A percentile compares a stretch with the other conserved stretches of the same genome.
Evolutionary conservation across 208 protist genomes (phyloP).

Genomic region (Leishmania braziliensis): DNA sequence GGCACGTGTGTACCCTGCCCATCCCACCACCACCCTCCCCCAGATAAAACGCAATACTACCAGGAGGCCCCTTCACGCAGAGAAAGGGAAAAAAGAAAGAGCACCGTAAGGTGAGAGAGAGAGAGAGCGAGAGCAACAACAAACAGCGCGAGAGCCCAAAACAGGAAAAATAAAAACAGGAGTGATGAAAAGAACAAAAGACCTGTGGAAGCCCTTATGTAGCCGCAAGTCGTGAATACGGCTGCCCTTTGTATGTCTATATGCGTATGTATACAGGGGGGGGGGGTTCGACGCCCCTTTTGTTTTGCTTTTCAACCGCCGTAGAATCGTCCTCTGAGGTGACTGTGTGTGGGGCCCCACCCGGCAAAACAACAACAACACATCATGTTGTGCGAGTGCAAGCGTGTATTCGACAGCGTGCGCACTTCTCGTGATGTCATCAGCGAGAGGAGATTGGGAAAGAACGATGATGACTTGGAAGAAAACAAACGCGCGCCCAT

Average conservation of each 20-base stretch:
- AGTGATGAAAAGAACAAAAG: not conserved
- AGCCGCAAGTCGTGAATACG: not conserved
- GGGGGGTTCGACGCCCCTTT: not conserved
- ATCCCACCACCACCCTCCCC: not conserved
- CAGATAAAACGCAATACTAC: not conserved
- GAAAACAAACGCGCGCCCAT: not conserved
- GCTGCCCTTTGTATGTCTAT: not conserved
- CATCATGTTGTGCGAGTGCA: not conserved
- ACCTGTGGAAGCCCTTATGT: not conserved
- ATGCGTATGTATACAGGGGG: not conserved
- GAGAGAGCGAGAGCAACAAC: not conserved
- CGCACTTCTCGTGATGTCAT: not conserved
- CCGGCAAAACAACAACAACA: not conserved
- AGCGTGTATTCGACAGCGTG: not conserved
- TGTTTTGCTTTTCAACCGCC: not conserved
- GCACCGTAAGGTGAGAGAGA: not conserved
- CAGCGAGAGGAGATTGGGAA: not conserved
- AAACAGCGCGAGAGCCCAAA: constrained; percentile 2
- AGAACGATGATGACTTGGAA: not conserved
- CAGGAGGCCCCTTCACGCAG: not conserved
- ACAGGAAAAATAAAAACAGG: constrained; percentile 5
- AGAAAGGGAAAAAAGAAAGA: not conserved
- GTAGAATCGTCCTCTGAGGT: not conserved
- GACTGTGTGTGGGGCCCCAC: not conserved
- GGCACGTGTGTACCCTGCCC: not conserved